phyloP scores from a whole-genome alignment of 1,284 basidiomycete species.

The Crucibulum cyathiforme region DNA sequence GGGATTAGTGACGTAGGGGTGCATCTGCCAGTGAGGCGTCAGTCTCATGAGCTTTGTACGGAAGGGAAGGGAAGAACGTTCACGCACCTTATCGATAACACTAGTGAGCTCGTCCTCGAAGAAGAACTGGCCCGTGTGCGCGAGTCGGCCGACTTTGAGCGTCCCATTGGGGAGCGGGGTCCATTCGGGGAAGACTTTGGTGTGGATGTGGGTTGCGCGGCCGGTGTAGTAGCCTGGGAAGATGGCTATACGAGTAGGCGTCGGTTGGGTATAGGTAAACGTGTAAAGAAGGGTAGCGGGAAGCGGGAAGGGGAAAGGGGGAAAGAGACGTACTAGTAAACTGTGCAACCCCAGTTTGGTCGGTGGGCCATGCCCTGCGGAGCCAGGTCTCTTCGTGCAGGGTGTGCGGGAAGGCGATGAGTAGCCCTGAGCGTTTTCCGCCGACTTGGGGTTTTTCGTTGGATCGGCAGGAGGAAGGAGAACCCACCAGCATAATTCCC shows the following conservation, averaged over 20 bases:
- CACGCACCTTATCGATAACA: constrained; percentile 49
- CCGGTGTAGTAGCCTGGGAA: constrained; percentile 73
- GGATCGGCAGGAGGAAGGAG: constrained; percentile 1
- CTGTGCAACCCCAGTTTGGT: constrained; percentile 69
- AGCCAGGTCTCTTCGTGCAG: constrained; percentile 56
- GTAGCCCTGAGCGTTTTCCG: constrained; percentile 48
- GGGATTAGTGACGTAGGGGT: constrained; percentile 54
- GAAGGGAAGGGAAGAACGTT: not conserved
- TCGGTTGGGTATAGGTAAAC: not conserved
- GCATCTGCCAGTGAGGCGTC: constrained; percentile 41
- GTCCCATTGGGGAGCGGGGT: constrained; percentile 47
- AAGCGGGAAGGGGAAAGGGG: too few relatives aligned
- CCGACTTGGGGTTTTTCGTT: constrained; percentile 51
- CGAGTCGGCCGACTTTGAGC: constrained; percentile 50
- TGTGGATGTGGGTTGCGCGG: constrained; percentile 58
- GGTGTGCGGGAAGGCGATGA: constrained; percentile 48
- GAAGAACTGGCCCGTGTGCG: constrained; percentile 71
- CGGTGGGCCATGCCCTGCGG: constrained; percentile 72
- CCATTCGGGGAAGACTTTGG: constrained; percentile 58
- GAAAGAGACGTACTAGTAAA: constrained; percentile 52
- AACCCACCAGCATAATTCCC: constrained; percentile 53
- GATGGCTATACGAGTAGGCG: constrained; percentile 46
- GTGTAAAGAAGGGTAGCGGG: not conserved
- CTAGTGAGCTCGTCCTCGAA: constrained; percentile 66
- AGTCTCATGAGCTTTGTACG: not conserved